Evolutionary conservation across 306 rosid genomes (phyloP).

Genomic region (Glycine latifolia): DNA sequence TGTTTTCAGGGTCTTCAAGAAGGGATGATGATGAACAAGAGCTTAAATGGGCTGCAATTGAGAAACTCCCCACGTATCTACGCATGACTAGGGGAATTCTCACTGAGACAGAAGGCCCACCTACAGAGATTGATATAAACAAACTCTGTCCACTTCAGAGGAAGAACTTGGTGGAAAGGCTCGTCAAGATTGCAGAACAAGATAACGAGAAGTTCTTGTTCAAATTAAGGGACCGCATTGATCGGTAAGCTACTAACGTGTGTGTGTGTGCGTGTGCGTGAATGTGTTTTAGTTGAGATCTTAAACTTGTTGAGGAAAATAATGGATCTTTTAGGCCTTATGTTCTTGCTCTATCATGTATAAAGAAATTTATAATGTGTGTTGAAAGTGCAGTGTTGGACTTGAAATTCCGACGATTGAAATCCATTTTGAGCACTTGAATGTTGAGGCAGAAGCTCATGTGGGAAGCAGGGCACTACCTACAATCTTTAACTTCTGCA

Average conservation of each 20-base stretch:
- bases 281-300: too few relatives aligned
- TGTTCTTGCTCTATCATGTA: background rate
- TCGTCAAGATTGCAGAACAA: constrained; percentile 81
- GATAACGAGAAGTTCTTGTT: constrained; percentile 88
- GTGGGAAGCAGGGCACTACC: constrained; percentile 86
- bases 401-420: constrained; percentile 85
- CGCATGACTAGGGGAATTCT: constrained; percentile 61
- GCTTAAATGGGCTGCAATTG: constrained; percentile 89
- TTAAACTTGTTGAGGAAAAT: too few relatives aligned
- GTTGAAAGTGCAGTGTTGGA: constrained; percentile 69
- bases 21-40: constrained; percentile 82
- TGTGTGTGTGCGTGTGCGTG: background rate
- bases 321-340: background rate
- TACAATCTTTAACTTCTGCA: constrained; percentile 66
- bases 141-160: constrained; percentile 79
- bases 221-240: constrained; percentile 79
- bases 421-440: constrained; percentile 77
- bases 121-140: constrained; percentile 69
- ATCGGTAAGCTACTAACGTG: constrained; percentile 30
- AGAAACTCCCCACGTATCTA: constrained; percentile 80
- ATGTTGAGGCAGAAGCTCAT: constrained; percentile 80
- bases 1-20: constrained; percentile 68
- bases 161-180: constrained; percentile 79
- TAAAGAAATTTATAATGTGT: background rate
- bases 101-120: constrained; percentile 62